Conservation (phyloP, 176 grass and related monocot genomes). For the Themeda triandra region DNA sequence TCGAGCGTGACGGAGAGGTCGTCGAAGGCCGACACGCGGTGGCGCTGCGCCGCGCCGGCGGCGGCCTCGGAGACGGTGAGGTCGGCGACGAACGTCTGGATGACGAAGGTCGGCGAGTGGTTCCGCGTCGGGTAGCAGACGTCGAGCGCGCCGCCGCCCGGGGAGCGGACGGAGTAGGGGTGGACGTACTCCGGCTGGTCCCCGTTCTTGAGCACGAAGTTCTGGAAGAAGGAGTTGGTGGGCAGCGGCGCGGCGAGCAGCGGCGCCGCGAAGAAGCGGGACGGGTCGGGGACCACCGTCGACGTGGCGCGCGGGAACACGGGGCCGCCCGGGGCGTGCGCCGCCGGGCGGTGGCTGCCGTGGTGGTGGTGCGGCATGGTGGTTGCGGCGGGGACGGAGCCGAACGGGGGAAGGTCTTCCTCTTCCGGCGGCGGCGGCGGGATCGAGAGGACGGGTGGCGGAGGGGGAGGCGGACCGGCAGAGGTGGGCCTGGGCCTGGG, state of each 20-base stretch:
- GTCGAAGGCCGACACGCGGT: constrained; percentile 65
- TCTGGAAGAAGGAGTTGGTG: constrained; percentile 98
- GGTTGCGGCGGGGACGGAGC: background rate
- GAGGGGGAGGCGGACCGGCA: background rate
- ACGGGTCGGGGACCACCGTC: constrained; percentile 76
- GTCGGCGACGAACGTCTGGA: constrained; percentile 84
- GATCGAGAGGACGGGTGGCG: background rate
- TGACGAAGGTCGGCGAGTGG: constrained; percentile 52
- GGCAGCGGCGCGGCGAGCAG: constrained; percentile 77
- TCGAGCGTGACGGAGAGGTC: constrained; percentile 94
- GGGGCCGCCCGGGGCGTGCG: background rate
- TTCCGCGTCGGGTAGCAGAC: constrained; percentile 71
- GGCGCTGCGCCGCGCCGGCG: background rate
- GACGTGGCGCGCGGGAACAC: constrained; percentile 70
- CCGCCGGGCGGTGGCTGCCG: background rate
- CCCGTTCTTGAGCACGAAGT: constrained; percentile 86
- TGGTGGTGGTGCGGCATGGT: constrained; percentile 23
- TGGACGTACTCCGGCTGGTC: constrained; percentile 97
- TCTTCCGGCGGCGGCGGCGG: background rate
- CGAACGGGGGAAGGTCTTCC: background rate
- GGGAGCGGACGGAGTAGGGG: constrained; percentile 71
- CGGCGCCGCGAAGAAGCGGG: constrained; percentile 67
- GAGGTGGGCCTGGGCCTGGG: constrained; percentile 13
- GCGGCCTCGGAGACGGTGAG: constrained; percentile 63
- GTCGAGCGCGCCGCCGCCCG: constrained; percentile 44